Evolutionary conservation across 2,329 filamentous ascomycete genomes (phyloP), one percentile per base, ranked within the genome.

Genomic region (Bipolaris cookei): DNA sequence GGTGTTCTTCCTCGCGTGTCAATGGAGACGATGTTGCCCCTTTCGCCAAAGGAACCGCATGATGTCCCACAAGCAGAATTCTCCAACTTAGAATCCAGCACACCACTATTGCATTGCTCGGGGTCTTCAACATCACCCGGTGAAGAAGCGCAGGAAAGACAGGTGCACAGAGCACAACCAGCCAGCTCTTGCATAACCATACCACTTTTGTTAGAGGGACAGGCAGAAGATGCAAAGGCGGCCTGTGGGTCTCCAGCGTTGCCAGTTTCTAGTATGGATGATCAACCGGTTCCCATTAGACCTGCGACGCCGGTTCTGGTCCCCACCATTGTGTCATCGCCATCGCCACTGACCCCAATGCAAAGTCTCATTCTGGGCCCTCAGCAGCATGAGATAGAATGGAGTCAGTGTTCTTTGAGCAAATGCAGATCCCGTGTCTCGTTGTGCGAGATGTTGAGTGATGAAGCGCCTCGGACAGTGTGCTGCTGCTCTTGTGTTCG

Each of bases 351-450:
- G 3, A 28, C 43, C 14, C n/a, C 50, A 11, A 54, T 57, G 44
- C 50, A 48, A 42, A n/a, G 20, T 6, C 39, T 57, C 4, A 43
- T 14, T 14, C 25, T 57, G 2, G 54, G 39, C 1, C 50, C 54
- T 10, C 54, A 38, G 5, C 23, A 44, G 11, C 54, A 32, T 16
- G 20, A 13, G 2, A 6, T 54, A 10, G 30, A 37, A 18, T 35
- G 37, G 35, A 16, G 14, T 5, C 37, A 20, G 5, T 47, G 41
- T 2, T 10, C 14, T 14, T 47, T 28, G 11, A 53, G 49, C 14
- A 21, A 41, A 42, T 20, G 23, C n/a, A 53, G 47, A 37, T 53
- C 47, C 2, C 41, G 43, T 11, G 20, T 56, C 3, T n/a, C 34
- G 38, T 14, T 20, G 18, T 41, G 38, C 38, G 38, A 41, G 4